Conservation (phyloP, 176 grass and related monocot species). For the Carex kokanica region DNA sequence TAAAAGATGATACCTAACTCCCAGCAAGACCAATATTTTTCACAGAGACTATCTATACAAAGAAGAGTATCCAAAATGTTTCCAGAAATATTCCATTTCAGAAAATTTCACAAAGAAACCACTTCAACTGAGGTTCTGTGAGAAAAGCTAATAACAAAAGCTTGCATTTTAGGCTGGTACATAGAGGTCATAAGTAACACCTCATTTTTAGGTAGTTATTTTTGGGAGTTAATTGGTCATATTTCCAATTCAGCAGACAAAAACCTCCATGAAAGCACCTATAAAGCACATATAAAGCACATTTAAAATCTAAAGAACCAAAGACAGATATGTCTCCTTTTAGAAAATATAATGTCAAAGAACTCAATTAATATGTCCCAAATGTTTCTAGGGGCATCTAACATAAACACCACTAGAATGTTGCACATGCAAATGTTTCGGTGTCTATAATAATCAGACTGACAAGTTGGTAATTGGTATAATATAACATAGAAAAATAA, state of each 20-base stretch:
- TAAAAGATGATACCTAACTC: neutral
- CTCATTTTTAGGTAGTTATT: too few species aligned
- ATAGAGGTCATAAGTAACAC: neutral
- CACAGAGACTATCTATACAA: neutral
- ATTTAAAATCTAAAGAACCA: constrained; percentile 11
- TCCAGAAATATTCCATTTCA: neutral
- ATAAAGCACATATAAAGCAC: neutral
- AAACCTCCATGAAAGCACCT: too few species aligned
- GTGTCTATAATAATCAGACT: neutral
- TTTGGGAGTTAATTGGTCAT: too few species aligned
- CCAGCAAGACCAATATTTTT: neutral
- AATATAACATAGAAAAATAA: neutral
- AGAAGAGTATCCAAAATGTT: neutral
- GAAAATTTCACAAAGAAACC: neutral
- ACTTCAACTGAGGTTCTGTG: neutral
- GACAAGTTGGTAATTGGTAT: neutral
- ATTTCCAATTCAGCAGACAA: too few species aligned
- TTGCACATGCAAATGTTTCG: neutral
- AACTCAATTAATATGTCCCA: too few species aligned
- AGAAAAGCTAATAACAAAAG: neutral
- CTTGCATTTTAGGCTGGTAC: neutral
- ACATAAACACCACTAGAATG: neutral
- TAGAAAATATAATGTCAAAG: neutral
- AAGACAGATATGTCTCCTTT: neutral
- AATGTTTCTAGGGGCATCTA: neutral